Evolutionary conservation across 2,329 filamentous ascomycete species (phyloP).

Genomic region (Nothophaeocryptopus gaeumannii): DNA sequence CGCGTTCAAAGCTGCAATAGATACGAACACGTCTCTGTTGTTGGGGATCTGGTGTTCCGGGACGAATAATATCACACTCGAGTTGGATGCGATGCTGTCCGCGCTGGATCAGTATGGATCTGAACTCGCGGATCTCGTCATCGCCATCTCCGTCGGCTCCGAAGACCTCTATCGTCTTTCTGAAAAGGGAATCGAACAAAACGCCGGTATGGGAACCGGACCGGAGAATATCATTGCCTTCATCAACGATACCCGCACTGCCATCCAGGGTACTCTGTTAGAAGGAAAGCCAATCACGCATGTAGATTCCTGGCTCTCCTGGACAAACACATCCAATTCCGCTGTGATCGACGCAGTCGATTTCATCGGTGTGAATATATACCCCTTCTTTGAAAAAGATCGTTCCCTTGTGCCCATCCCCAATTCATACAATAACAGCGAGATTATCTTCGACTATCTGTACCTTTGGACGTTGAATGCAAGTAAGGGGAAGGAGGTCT

Average conservation of each 20-base stretch:
- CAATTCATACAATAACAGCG: conserved; percentile 63
- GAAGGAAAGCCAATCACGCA: conserved; percentile 66
- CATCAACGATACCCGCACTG: conserved; percentile 64
- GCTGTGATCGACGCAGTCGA: conserved; percentile 68
- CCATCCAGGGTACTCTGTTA: conserved; percentile 60
- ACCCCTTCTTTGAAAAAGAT: conserved; percentile 69
- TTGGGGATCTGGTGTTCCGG: conserved; percentile 71
- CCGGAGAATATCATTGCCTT: conserved; percentile 64
- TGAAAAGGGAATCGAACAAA: conserved; percentile 62
- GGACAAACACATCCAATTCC: conserved; percentile 69
- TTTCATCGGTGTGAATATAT: conserved; percentile 77
- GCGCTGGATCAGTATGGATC: conserved; percentile 69
- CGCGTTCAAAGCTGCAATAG: conserved; percentile 76
- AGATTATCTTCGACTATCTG: conserved; percentile 66
- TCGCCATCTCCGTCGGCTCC: conserved; percentile 76
- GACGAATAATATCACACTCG: conserved; percentile 60
- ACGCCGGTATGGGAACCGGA: conserved; percentile 57
- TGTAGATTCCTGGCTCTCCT: conserved; percentile 80
- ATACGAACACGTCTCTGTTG: conserved; percentile 71
- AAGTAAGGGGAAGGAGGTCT: conserved; percentile 67
- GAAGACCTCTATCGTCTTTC: conserved; percentile 74
- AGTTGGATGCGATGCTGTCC: conserved; percentile 67
- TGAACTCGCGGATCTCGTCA: conserved; percentile 61
- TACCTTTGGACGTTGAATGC: conserved; percentile 59
- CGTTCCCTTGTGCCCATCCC: conserved; percentile 37